These are phyloP conservation scores for Claviceps africana DNA, from an alignment of 2,329 filamentous ascomycete species.

Conservation along the genomic window DNA sequence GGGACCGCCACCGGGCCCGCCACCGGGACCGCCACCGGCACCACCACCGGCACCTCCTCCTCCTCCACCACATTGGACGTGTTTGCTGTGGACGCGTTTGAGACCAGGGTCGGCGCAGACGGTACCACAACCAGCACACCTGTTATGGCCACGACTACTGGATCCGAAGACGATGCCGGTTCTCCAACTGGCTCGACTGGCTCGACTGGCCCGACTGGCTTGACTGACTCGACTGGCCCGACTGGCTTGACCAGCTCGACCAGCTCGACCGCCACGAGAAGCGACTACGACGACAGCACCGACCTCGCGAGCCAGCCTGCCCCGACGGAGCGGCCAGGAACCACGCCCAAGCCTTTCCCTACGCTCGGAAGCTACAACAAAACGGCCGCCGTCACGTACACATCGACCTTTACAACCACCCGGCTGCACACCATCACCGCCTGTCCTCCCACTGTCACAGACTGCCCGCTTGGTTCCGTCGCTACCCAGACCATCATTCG, in stretches of 20 bases:
- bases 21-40: too few species aligned
- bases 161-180: neutral
- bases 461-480: constrained; percentile 16
- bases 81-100: neutral
- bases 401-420: constrained; percentile 16
- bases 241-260: too few species aligned
- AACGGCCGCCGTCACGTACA: constrained; percentile 10
- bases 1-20: too few species aligned
- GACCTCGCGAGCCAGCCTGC: neutral
- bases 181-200: too few species aligned
- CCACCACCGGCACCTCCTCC: too few species aligned
- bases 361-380: constrained; percentile 9
- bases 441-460: constrained; percentile 15
- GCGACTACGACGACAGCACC: neutral
- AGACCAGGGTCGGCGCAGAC: neutral
- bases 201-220: too few species aligned
- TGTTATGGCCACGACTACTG: neutral
- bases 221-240: too few species aligned
- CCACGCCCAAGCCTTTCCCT: constrained; percentile 5
- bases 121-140: neutral
- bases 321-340: constrained; percentile 2
- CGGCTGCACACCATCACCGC: constrained; percentile 19
- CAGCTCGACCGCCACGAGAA: neutral
- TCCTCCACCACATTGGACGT: neutral
- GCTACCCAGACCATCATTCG: constrained; percentile 14